These are phyloP conservation scores for Curvularia spicifera DNA, from an alignment of 2,329 filamentous ascomycete species.

Conservation along the genomic window DNA sequence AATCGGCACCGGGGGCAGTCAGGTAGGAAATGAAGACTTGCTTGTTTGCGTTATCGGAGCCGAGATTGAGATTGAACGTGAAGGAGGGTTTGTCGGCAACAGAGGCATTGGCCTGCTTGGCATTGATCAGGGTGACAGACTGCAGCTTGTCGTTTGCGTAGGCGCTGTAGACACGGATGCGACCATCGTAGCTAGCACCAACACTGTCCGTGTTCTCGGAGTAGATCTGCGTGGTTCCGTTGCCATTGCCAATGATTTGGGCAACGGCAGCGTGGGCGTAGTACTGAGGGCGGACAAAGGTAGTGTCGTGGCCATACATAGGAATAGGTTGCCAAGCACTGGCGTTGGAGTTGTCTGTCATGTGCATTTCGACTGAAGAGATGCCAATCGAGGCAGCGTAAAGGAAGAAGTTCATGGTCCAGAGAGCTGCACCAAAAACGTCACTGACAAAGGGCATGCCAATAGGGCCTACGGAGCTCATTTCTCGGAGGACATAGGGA, in stretches of 20 bases:
- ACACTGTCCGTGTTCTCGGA: conserved; percentile 40
- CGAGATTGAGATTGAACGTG: conserved; percentile 53
- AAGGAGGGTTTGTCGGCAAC: conserved; percentile 47
- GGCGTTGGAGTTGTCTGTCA: conserved; percentile 61
- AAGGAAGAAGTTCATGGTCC: conserved; percentile 61
- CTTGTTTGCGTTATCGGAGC: conserved; percentile 50
- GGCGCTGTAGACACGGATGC: conserved; percentile 54
- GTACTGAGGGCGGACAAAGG: conserved; percentile 58
- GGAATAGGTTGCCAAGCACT: conserved; percentile 58
- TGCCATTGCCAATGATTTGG: conserved; percentile 57
- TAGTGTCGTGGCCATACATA: conserved; percentile 50
- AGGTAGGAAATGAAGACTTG: conserved; percentile 57
- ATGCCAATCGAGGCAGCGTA: conserved; percentile 58
- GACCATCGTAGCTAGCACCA: conserved; percentile 49
- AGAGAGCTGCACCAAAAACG: conserved; percentile 58
- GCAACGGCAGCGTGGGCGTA: conserved; percentile 60
- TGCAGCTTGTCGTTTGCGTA: conserved; percentile 54
- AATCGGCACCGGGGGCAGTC: conserved; percentile 55
- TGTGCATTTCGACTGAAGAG: conserved; percentile 59
- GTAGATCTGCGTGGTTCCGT: conserved; percentile 55
- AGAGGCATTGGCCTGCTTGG: conserved; percentile 52
- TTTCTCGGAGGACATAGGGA: conserved; percentile 60
- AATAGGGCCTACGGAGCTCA: conserved; percentile 59
- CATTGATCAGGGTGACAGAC: conserved; percentile 57
- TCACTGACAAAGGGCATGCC: conserved; percentile 56